These are phyloP conservation scores for Paraphaeosphaeria sporulosa DNA, from an alignment of 2,329 filamentous ascomycete genomes.

Conservation along the genomic window DNA sequence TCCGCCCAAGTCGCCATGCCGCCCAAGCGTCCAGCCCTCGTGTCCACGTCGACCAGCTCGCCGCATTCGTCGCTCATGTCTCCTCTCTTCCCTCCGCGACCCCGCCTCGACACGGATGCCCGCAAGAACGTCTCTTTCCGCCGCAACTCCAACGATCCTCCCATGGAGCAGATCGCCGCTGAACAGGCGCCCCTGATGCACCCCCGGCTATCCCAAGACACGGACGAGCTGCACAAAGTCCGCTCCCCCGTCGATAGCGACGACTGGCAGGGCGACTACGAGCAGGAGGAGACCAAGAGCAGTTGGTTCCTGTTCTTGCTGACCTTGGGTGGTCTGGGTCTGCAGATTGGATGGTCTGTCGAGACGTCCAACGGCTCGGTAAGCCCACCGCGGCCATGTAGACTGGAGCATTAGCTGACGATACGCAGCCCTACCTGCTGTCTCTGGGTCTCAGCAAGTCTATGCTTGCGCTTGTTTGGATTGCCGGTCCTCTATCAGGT, in stretches of 20 bases:
- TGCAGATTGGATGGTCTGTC: constrained; percentile 96
- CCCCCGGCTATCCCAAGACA: constrained; percentile 39
- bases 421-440: constrained; percentile 57
- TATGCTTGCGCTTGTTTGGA: constrained; percentile 61
- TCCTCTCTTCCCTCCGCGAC: constrained; percentile 10
- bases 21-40: constrained; percentile 17
- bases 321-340: constrained; percentile 82
- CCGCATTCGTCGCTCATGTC: constrained; percentile 1
- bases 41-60: constrained; percentile 9
- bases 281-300: constrained; percentile 74
- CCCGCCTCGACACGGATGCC: constrained; percentile 23
- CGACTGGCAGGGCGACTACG: constrained; percentile 50
- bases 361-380: constrained; percentile 91
- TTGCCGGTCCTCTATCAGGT: constrained; percentile 63
- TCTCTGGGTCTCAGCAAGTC: constrained; percentile 62
- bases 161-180: constrained; percentile 38
- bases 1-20: constrained; percentile 17
- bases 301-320: constrained; percentile 85
- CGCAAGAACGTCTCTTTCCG: constrained; percentile 49
- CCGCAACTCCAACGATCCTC: constrained; percentile 31
- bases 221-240: constrained; percentile 42
- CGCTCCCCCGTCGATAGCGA: constrained; percentile 44
- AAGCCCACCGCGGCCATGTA: constrained; percentile 33
- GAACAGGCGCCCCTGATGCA: constrained; percentile 47
- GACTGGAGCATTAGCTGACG: constrained; percentile 1